phyloP scores from a whole-genome alignment of 2,329 filamentous ascomycete species.

The Clarireedia paspali region DNA sequence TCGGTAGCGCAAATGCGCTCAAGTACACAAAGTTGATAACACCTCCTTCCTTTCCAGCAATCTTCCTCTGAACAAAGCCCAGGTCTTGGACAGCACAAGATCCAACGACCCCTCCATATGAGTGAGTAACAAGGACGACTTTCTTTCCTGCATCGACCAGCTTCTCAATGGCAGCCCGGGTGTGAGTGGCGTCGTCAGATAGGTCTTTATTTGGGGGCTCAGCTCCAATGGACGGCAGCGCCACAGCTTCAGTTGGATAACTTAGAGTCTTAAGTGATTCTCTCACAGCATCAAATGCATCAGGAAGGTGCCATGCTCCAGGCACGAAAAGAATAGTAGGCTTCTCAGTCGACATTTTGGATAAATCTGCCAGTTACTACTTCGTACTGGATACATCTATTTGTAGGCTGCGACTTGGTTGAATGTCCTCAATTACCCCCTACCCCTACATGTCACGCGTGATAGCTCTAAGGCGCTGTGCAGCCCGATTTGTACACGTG shows the following conservation, averaged over 20 bases:
- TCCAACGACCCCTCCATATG: background rate
- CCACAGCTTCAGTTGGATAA: background rate
- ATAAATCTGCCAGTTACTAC: no score
- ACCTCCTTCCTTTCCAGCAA: no score
- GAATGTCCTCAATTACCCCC: no score
- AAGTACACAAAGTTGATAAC: no score
- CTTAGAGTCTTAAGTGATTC: background rate
- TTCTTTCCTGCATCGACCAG: background rate
- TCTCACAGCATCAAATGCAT: background rate
- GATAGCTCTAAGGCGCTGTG: no score
- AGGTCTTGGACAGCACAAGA: no score
- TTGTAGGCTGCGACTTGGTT: no score
- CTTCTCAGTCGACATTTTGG: background rate
- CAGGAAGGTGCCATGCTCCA: background rate
- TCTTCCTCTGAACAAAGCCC: no score
- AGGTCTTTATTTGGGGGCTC: background rate
- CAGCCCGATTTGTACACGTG: no score
- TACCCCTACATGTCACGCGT: no score
- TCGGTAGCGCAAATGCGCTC: no score
- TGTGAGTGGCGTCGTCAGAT: background rate
- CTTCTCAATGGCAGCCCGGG: background rate
- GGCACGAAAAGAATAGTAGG: slow-evolving; percentile 1
- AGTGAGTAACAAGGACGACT: slow-evolving; percentile 2
- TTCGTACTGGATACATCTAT: no score
- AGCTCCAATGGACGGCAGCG: background rate